phyloP scores from a whole-genome alignment of 2,329 filamentous ascomycete species.

The Fusarium globosum region DNA sequence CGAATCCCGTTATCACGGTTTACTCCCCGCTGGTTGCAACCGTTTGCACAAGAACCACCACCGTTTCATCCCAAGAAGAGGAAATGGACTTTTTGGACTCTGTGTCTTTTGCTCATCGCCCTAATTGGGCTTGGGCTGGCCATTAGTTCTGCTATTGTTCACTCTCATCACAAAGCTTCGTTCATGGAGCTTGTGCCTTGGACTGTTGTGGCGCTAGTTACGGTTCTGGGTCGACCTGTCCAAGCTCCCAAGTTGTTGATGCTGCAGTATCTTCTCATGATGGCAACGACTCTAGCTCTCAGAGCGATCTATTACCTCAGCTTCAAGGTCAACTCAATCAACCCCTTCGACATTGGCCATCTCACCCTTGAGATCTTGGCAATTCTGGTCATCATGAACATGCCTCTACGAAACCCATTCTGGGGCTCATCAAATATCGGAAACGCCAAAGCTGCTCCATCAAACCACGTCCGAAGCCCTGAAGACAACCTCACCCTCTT shows the following conservation, averaged over 20 bases:
- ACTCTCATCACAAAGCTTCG: slow-evolving; percentile 41
- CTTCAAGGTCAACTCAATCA: slow-evolving; percentile 27
- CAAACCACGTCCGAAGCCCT: slow-evolving; percentile 67
- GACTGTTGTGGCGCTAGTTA: slow-evolving; percentile 52
- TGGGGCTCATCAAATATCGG: slow-evolving; percentile 51
- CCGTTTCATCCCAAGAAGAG: slow-evolving; percentile 40
- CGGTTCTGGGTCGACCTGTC: slow-evolving; percentile 52
- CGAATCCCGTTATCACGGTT: slow-evolving; percentile 41
- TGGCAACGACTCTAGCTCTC: slow-evolving; percentile 47
- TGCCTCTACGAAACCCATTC: slow-evolving; percentile 52
- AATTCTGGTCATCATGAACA: slow-evolving; percentile 49
- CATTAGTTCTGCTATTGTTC: slow-evolving; percentile 46
- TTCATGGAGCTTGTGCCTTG: slow-evolving; percentile 55
- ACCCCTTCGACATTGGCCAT: slow-evolving; percentile 42
- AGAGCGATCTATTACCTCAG: slow-evolving; percentile 48
- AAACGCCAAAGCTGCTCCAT: slow-evolving; percentile 43
- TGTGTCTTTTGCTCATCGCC: slow-evolving; percentile 49
- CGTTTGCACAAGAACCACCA: slow-evolving; percentile 56
- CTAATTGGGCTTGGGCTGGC: slow-evolving; percentile 51
- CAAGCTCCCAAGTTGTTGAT: slow-evolving; percentile 57
- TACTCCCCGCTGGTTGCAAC: slow-evolving; percentile 55
- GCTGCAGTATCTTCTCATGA: slow-evolving; percentile 51
- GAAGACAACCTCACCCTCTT: slow-evolving; percentile 84
- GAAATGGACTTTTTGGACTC: slow-evolving; percentile 55
- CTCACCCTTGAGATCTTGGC: slow-evolving; percentile 40